Evolutionary conservation across 2,329 filamentous ascomycete species (phyloP).

Genomic region (Pseudopithomyces chartarum): DNA sequence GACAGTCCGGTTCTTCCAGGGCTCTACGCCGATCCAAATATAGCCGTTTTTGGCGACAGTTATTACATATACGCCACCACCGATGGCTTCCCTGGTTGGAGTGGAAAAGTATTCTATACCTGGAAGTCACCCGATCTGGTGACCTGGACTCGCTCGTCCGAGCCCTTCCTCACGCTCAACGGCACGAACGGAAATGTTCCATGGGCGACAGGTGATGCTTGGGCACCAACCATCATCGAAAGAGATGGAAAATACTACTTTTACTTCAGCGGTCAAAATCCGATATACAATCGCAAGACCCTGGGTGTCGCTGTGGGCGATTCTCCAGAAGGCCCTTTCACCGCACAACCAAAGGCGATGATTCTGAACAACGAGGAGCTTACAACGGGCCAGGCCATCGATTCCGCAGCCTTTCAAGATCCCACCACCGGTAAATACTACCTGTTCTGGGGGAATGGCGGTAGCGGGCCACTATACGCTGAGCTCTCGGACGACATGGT

Average conservation of each 20-base stretch:
- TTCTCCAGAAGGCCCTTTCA: conserved; percentile 29
- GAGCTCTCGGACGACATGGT: conserved; percentile 31
- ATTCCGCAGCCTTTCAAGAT: conserved; percentile 30
- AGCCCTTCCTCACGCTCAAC: conserved; percentile 33
- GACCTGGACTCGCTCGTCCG: conserved; percentile 25
- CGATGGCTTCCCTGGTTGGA: conserved; percentile 32
- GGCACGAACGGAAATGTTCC: conserved; percentile 33
- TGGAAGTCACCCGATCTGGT: conserved; percentile 35
- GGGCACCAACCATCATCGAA: conserved; percentile 35
- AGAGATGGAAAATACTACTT: conserved; percentile 31
- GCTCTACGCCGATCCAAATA: conserved; percentile 35
- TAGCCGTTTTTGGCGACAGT: conserved; percentile 26
- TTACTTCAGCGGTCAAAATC: conserved; percentile 35
- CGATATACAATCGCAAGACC: conserved; percentile 30
- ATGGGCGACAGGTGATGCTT: conserved; percentile 34
- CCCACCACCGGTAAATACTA: conserved; percentile 32
- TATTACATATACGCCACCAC: conserved; percentile 38
- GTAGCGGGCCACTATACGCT: conserved; percentile 19
- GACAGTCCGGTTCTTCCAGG: conserved; percentile 29
- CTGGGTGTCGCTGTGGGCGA: conserved; percentile 34
- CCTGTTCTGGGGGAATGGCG: conserved; percentile 34
- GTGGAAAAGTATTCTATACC: conserved; percentile 31
- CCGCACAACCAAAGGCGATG: conserved; percentile 30
- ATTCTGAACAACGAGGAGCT: conserved; percentile 32
- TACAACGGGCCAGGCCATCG: conserved; percentile 32